Base-by-base conservation (phyloP, 108 stramenopile species). In the Cyclotella choctawhatcheeana region DNA sequence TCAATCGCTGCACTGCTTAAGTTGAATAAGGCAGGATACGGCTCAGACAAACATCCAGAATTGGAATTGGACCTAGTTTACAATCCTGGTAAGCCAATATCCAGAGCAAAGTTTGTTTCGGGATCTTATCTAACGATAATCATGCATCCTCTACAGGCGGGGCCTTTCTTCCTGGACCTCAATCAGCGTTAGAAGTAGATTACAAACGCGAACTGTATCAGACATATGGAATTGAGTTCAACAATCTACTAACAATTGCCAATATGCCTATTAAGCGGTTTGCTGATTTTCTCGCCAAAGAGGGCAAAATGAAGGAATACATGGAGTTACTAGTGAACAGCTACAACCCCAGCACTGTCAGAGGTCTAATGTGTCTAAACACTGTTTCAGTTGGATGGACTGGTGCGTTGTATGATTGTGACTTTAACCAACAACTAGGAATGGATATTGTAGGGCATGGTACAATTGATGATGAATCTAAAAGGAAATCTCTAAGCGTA, bases 251-350 rank as follows among this genome's bases (percentile, higher is more conserved):
- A 52, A 97, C 97, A 58, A 97, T 99, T 71, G 96, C 98, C 56
- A 99, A 99, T 71, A 99, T 99, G 97, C 98, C 98, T n/a, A 81
- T 98, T 58, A 98, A 99, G 73, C 82, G 98, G 24, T 99, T 98
- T 77, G 97, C 97, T 1, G 98, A 99, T 76, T 91, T 86, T 76
- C 71, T 99, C 59, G 80, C 90, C 44, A 91, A 92, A 27, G 69
- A 90, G 25, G 96, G 85, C 17, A 94, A 97, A 69, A 83, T 99
- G 55, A 84, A 93, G 34, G 91, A 97, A 24, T 99, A 99, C 85
- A 97, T 99, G 98, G 89, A 93, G 33, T 72, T 99, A 54, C 69
- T 99, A n/a, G 97, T 97, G 0, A 82, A 91, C 17, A 96, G 90
- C 75, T 99, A 96, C 81, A 99, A 99, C 64, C 69, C 82, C 35